Evolutionary conservation across 2,329 filamentous ascomycete genomes (phyloP).

Genomic region (Sclerotinia minor): DNA sequence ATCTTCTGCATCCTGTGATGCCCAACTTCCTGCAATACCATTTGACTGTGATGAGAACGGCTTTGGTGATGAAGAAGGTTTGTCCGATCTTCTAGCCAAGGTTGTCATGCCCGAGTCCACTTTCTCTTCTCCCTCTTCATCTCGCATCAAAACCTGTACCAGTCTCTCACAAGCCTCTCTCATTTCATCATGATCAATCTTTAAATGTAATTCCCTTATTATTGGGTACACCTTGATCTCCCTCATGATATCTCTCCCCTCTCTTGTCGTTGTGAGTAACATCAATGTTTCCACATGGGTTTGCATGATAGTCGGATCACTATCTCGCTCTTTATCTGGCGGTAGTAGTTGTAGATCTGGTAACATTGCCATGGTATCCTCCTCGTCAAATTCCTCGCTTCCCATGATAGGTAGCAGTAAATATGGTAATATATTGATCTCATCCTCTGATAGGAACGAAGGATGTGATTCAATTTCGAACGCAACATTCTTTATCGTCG

Average conservation of each 20-base stretch:
- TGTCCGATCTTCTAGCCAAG: constrained; percentile 28
- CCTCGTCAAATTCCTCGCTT: constrained; percentile 81
- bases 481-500: constrained; percentile 89
- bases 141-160: constrained; percentile 63
- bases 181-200: constrained; percentile 76
- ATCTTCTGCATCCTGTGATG: constrained; percentile 33
- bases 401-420: constrained; percentile 85
- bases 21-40: constrained; percentile 28
- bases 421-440: constrained; percentile 83
- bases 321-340: constrained; percentile 83
- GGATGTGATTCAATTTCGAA: constrained; percentile 78
- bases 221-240: constrained; percentile 84
- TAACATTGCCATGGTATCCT: constrained; percentile 84
- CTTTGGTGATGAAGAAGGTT: constrained; percentile 20
- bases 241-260: constrained; percentile 73
- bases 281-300: constrained; percentile 89
- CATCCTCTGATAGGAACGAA: constrained; percentile 67
- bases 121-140: constrained; percentile 40
- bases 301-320: constrained; percentile 72
- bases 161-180: constrained; percentile 82
- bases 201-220: constrained; percentile 79
- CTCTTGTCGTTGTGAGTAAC: constrained; percentile 74
- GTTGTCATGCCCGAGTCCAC: constrained; percentile 38
- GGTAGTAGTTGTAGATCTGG: constrained; percentile 87
- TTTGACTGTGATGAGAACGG: constrained; percentile 23